Conservation (phyloP, 768 basidiomycete species). For the Mycena belliarum region DNA sequence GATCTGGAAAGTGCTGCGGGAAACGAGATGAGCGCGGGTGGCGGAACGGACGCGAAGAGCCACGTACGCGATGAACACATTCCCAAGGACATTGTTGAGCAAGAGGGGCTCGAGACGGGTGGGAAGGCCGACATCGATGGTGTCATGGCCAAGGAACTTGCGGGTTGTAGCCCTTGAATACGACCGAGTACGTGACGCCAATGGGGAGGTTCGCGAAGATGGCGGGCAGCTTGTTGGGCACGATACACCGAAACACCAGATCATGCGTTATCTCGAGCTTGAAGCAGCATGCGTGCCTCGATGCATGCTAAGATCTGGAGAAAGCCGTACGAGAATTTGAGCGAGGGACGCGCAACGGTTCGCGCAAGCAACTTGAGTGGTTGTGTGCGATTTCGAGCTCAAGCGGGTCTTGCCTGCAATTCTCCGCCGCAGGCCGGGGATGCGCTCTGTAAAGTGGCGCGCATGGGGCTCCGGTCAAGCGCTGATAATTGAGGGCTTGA, state of each 20-base stretch:
- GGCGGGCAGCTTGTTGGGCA: slow-evolving; percentile 83
- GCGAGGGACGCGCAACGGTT: no score
- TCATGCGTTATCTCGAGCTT: slow-evolving; percentile 99
- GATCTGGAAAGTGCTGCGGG: slow-evolving; percentile 90
- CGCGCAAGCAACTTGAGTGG: no score
- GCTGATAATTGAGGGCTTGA: no score
- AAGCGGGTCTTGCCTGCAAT: no score
- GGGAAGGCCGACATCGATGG: slow-evolving; percentile 94
- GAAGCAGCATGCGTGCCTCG: no score
- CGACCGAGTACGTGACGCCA: slow-evolving; percentile 90
- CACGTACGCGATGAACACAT: slow-evolving; percentile 94
- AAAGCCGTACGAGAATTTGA: no score
- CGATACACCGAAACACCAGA: slow-evolving; percentile 83
- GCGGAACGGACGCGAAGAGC: background rate
- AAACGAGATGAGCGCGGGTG: background rate
- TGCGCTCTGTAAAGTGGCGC: no score
- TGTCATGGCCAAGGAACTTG: slow-evolving; percentile 93
- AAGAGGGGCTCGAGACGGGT: slow-evolving; percentile 81
- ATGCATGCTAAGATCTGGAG: no score
- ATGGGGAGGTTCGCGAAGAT: slow-evolving; percentile 93
- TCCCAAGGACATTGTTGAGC: slow-evolving; percentile 94
- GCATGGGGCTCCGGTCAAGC: no score
- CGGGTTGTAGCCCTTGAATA: slow-evolving; percentile 98
- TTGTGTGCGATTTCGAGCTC: no score
- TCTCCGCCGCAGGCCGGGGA: no score